Conservation (phyloP, 352 stramenopile species). For the Pythium phragmiticola region DNA sequence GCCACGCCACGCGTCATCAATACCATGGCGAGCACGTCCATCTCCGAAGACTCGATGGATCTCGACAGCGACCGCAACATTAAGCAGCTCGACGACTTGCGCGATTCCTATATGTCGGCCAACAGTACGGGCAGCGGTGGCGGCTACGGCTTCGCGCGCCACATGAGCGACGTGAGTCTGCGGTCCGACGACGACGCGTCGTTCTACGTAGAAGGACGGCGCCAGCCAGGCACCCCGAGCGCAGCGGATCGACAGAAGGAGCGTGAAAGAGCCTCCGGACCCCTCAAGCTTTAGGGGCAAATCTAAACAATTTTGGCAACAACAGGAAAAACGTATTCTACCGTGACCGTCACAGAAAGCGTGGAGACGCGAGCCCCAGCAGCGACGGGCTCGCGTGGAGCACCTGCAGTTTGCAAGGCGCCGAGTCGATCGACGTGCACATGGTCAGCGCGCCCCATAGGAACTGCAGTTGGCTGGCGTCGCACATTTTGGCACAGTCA, state of each 20-base stretch:
- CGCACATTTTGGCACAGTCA: not conserved
- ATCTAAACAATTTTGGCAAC: not conserved
- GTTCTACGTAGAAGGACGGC: slow-evolving; percentile 51
- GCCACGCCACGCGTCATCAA: slow-evolving; percentile 19
- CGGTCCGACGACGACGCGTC: slow-evolving; percentile 59
- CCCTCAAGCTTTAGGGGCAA: slow-evolving; percentile 23
- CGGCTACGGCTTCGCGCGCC: slow-evolving; percentile 8
- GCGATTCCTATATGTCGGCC: slow-evolving; percentile 53
- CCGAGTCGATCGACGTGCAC: slow-evolving; percentile 66
- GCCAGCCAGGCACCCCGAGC: slow-evolving; percentile 8
- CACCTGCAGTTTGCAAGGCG: slow-evolving; percentile 62
- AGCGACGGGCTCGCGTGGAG: slow-evolving; percentile 59
- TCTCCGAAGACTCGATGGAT: slow-evolving; percentile 4
- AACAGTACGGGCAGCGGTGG: not conserved
- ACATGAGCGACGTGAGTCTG: slow-evolving; percentile 38
- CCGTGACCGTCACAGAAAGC: slow-evolving; percentile 36
- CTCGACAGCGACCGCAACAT: slow-evolving; percentile 25
- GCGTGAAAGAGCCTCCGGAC: slow-evolving; percentile 18
- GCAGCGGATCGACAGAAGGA: slow-evolving; percentile 15
- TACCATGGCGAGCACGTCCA: slow-evolving; percentile 1
- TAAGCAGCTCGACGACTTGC: slow-evolving; percentile 28
- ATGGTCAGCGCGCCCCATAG: slow-evolving; percentile 72
- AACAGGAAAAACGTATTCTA: not conserved
- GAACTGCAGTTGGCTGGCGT: slow-evolving; percentile 44
- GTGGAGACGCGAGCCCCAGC: slow-evolving; percentile 63